Conservation (phyloP, 495 filamentous ascomycete species). For the Aspergillus cristatus region DNA sequence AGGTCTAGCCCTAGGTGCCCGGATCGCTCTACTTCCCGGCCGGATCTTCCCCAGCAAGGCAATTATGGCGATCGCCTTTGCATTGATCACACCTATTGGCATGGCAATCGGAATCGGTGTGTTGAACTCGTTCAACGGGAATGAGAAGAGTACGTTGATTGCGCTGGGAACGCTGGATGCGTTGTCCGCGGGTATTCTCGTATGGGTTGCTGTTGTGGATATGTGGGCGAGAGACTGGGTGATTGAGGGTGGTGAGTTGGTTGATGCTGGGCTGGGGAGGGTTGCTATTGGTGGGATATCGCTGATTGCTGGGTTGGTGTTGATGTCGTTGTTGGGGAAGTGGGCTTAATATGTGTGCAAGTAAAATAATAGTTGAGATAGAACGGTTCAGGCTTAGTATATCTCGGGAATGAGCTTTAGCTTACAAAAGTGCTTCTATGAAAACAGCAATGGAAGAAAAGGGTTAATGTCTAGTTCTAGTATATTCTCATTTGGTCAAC, state of each 20-base stretch:
- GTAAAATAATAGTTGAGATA: too few relatives aligned
- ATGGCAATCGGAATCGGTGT: slow-evolving; percentile 39
- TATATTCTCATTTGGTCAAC: too few relatives aligned
- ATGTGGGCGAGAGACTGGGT: slow-evolving; percentile 39
- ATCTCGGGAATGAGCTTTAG: too few relatives aligned
- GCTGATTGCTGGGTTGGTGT: slow-evolving; percentile 24
- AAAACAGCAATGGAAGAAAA: too few relatives aligned
- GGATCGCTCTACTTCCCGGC: slow-evolving; percentile 62
- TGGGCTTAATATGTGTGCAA: slow-evolving; percentile 35
- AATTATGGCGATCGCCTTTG: slow-evolving; percentile 26
- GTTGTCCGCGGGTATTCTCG: slow-evolving; percentile 36
- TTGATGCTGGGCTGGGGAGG: slow-evolving; percentile 21
- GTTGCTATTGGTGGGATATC: slow-evolving; percentile 26
- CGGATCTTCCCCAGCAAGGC: slow-evolving; percentile 27
- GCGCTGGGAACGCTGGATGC: slow-evolving; percentile 36
- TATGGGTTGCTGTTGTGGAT: slow-evolving; percentile 39
- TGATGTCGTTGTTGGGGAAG: slow-evolving; percentile 38
- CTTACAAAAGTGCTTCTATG: too few relatives aligned
- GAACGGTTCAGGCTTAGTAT: too few relatives aligned
- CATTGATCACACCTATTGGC: slow-evolving; percentile 34
- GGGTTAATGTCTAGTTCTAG: too few relatives aligned
- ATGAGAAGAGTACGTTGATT: slow-evolving; percentile 25
- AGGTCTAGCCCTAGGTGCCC: slow-evolving; percentile 62
- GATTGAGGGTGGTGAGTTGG: slow-evolving; percentile 32
- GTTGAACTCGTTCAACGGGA: slow-evolving; percentile 31